Conservation (phyloP, 2,329 filamentous ascomycete genomes). For the Fusarium falciforme region DNA sequence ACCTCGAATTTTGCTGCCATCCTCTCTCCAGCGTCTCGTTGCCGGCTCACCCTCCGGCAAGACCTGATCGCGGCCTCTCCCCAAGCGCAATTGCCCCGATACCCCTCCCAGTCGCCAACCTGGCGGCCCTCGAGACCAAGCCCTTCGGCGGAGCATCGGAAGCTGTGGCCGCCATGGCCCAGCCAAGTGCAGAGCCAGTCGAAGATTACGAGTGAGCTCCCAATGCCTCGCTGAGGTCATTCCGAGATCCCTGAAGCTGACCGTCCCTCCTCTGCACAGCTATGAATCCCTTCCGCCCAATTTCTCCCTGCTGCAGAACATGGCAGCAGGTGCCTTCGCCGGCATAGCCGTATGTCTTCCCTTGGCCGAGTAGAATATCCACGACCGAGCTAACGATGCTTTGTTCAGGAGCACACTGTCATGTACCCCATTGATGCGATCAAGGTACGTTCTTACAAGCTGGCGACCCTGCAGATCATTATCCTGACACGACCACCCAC, state of each 20-base stretch:
- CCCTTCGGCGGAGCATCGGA: slow-evolving; percentile 71
- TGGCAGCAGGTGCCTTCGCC: slow-evolving; percentile 95
- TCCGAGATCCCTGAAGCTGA: slow-evolving; percentile 7
- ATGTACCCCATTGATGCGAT: slow-evolving; percentile 99
- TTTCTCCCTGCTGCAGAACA: slow-evolving; percentile 93
- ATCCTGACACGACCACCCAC: slow-evolving; percentile 34
- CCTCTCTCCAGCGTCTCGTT: background rate
- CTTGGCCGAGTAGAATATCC: background rate
- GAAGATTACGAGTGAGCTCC: slow-evolving; percentile 74
- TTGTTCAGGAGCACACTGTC: slow-evolving; percentile 87
- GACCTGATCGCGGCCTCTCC: slow-evolving; percentile 5
- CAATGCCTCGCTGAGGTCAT: background rate
- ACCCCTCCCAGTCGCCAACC: slow-evolving; percentile 59
- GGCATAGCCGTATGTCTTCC: slow-evolving; percentile 82
- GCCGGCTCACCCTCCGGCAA: slow-evolving; percentile 20
- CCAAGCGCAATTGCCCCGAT: slow-evolving; percentile 33
- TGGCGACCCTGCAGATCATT: slow-evolving; percentile 4
- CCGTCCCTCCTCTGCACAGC: slow-evolving; percentile 51
- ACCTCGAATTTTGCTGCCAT: slow-evolving; percentile 8
- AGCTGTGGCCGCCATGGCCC: slow-evolving; percentile 77
- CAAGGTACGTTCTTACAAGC: slow-evolving; percentile 72
- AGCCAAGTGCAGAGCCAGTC: slow-evolving; percentile 71
- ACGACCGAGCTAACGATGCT: slow-evolving; percentile 30
- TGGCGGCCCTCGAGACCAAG: slow-evolving; percentile 71
- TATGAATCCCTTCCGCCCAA: slow-evolving; percentile 96